phyloP scores from a whole-genome alignment of 2,329 filamentous ascomycete genomes.

The Cladosporium sp. region DNA sequence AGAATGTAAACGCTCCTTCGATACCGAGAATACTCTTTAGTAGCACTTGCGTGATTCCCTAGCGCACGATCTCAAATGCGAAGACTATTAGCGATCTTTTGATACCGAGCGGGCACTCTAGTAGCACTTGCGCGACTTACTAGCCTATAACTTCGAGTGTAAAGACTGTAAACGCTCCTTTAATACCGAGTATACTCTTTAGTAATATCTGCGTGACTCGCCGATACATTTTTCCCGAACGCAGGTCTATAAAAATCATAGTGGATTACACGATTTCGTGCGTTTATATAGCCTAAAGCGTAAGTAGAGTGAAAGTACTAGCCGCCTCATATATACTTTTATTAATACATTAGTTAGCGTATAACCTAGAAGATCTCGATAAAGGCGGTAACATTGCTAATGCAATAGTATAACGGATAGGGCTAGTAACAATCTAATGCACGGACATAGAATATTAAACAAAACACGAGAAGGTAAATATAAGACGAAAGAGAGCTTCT shows the following conservation, averaged over 20 bases:
- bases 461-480: no score
- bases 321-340: not conserved
- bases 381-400: not conserved
- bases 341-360: not conserved
- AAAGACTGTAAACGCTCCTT: not conserved
- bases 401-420: no score
- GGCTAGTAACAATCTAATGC: no score
- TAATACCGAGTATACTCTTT: not conserved
- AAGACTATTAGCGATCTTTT: not conserved
- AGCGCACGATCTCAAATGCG: not conserved
- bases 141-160: not conserved
- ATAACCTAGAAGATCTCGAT: not conserved
- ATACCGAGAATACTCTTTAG: not conserved
- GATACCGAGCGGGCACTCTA: conserved; percentile 2
- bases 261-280: not conserved
- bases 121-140: conserved; percentile 5
- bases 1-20: not conserved
- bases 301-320: not conserved
- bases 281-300: not conserved
- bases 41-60: conserved; percentile 2
- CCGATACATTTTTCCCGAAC: not conserved
- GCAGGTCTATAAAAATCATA: not conserved
- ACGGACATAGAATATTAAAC: no score
- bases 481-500: no score
- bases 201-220: conserved; percentile 5